Evolutionary conservation across 768 basidiomycete species (phyloP), one percentile per base, ranked within the genome.

Genomic region (Psilocybe subaeruginosa): DNA sequence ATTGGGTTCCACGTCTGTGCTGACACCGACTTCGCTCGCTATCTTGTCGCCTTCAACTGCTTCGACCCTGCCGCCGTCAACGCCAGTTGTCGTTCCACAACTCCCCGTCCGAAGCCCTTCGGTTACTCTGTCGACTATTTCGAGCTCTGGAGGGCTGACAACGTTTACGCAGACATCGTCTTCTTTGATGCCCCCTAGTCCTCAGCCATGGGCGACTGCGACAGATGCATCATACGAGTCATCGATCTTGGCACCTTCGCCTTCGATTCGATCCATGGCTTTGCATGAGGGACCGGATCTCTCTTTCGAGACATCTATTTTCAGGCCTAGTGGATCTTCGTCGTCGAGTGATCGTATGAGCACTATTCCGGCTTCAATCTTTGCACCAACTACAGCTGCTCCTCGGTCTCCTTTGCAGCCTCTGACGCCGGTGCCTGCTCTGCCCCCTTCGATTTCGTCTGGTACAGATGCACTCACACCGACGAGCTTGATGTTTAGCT

Each of bases 141-240:
- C 77, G 8, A 77, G 78, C 0, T 68, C 81, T 2, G 78, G 78
- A 27, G 80, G 75, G 50, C 65, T 82, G 46, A 78, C 81, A 0
- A 77, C 81, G 39, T 75, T 81, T 3, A 82, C 81, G 1, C 64
- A 77, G 56, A 59, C 73, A 45, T 73, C 75, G 4, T 70, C 69
- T 12, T 76, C 76, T 2, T 73, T 75, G 3, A 69, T 70, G 1
- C 77, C 80, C 17, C 74, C 70, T 17, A 82, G 75, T 62, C 80
- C 68, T 62, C 75, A 71, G 19, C 63, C 54, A 68, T 93, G 90
- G 88, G 85, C 82, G 2, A 71, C 80, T 2, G 87, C 86, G 66
- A 88, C 87, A 0, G 86, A 91, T 56, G 69, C 79, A 8, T 89
- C 92, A 0, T 93, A 89, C 63, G 91, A 93, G 19, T 92, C 92